Conservation (phyloP, 2,329 filamentous ascomycete genomes). For the Colletotrichum aenigma region DNA sequence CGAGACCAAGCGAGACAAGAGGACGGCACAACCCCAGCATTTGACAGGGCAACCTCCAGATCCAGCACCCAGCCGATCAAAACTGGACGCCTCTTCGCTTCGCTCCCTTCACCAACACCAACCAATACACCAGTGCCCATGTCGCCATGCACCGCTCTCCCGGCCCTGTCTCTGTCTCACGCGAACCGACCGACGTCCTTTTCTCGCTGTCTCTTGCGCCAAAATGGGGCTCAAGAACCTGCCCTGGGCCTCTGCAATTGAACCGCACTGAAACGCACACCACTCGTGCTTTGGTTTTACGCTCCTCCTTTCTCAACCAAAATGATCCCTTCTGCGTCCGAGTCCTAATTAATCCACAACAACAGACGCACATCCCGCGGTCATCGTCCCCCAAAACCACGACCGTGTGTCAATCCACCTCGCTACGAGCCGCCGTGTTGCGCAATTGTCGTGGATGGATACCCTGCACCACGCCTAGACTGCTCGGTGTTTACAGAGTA, state of each 20-base stretch:
- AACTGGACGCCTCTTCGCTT: background rate
- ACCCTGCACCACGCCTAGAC: background rate
- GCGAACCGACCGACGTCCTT: background rate
- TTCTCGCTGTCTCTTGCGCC: background rate
- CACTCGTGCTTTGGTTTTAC: background rate
- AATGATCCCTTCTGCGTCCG: background rate
- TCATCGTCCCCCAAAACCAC: background rate
- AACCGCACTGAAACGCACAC: conserved; percentile 4
- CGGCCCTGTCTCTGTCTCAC: background rate
- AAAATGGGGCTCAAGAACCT: background rate
- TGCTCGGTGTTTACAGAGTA: background rate
- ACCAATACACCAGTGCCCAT: background rate
- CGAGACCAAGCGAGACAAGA: conserved; percentile 1
- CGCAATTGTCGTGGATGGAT: background rate
- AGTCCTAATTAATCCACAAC: conserved; percentile 13
- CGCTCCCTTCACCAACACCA: background rate
- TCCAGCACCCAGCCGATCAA: background rate
- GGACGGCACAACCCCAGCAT: background rate
- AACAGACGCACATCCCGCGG: background rate
- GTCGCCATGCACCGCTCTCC: background rate
- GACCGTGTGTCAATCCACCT: background rate
- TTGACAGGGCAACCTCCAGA: background rate
- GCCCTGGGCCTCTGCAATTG: background rate
- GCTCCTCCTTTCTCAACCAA: background rate
- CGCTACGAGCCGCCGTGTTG: background rate